Conservation (phyloP, 306 rosid genomes). For the Cicer yamashitae region DNA sequence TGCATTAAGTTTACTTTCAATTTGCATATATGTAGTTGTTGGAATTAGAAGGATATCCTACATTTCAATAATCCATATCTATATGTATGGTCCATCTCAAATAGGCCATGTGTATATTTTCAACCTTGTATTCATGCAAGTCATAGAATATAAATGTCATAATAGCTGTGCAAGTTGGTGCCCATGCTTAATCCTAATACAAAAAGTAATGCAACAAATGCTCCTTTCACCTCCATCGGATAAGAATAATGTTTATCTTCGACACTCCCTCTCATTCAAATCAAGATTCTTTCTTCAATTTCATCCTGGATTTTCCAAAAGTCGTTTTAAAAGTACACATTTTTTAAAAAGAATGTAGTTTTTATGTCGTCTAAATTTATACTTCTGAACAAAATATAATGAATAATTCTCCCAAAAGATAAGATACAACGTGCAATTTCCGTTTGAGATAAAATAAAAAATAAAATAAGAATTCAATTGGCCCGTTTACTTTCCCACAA, state of each 20-base stretch:
- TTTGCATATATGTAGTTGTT: background rate
- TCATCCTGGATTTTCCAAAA: background rate
- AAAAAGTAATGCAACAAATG: slow-evolving; percentile 29
- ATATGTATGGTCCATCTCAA: background rate
- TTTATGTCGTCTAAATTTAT: too few species aligned
- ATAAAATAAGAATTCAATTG: too few species aligned
- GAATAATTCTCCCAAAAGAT: too few species aligned
- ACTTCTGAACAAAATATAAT: too few species aligned
- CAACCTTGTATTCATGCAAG: slow-evolving; percentile 14
- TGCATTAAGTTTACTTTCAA: background rate
- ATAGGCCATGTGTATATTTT: slow-evolving; percentile 21
- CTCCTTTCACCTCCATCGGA: slow-evolving; percentile 41
- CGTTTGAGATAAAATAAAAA: too few species aligned
- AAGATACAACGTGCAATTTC: too few species aligned
- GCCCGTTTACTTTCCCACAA: too few species aligned
- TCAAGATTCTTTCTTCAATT: slow-evolving; percentile 38
- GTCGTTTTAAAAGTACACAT: too few species aligned
- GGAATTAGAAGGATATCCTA: background rate
- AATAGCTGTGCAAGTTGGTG: slow-evolving; percentile 36
- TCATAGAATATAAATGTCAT: slow-evolving; percentile 27
- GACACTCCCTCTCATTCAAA: slow-evolving; percentile 4
- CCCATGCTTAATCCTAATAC: slow-evolving; percentile 31
- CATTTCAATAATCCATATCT: background rate
- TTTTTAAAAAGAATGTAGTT: too few species aligned
- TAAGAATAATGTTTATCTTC: slow-evolving; percentile 49